phyloP scores from a whole-genome alignment of 768 basidiomycete species.

The Thelephora aurantiotincta region DNA sequence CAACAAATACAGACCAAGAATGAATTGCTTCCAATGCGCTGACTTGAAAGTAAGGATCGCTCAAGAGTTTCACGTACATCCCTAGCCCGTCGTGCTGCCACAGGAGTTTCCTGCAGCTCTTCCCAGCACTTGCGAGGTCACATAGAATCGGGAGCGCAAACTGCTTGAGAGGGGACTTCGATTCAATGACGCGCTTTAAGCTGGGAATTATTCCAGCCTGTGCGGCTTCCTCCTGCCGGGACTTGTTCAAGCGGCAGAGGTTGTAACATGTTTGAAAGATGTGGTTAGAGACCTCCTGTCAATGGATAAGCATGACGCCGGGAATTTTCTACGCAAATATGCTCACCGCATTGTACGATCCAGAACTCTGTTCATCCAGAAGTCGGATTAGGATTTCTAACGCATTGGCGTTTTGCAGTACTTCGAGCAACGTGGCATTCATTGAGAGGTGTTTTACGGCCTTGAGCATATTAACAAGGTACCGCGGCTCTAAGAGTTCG shows the following conservation, averaged over 20 bases:
- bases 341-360: constrained; percentile 69
- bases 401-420: constrained; percentile 90
- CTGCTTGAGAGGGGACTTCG: constrained; percentile 86
- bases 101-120: constrained; percentile 75
- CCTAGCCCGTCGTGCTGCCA: constrained; percentile 90
- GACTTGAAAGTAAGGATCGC: constrained; percentile 86
- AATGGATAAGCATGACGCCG: constrained; percentile 1
- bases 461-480: constrained; percentile 81
- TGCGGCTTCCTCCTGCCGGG: constrained; percentile 92
- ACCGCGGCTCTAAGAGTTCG: constrained; percentile 75
- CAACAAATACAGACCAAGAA: constrained; percentile 49
- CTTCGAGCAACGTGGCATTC: constrained; percentile 79
- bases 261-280: constrained; percentile 97
- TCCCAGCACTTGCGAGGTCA: constrained; percentile 90
- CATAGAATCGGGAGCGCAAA: constrained; percentile 95
- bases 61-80: constrained; percentile 65
- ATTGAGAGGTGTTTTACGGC: constrained; percentile 95
- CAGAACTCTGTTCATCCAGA: constrained; percentile 66
- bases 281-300: constrained; percentile 91
- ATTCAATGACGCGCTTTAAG: constrained; percentile 78
- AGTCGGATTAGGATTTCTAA: constrained; percentile 84
- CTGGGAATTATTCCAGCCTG: constrained; percentile 90
- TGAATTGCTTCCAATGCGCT: constrained; percentile 83
- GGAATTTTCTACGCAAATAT: not conserved
- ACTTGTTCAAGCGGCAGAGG: constrained; percentile 87